A percentile compares a stretch with the other conserved stretches of the same genome.
phyloP scores from a whole-genome alignment of 352 stramenopile species.

The Pythium plurisporium region DNA sequence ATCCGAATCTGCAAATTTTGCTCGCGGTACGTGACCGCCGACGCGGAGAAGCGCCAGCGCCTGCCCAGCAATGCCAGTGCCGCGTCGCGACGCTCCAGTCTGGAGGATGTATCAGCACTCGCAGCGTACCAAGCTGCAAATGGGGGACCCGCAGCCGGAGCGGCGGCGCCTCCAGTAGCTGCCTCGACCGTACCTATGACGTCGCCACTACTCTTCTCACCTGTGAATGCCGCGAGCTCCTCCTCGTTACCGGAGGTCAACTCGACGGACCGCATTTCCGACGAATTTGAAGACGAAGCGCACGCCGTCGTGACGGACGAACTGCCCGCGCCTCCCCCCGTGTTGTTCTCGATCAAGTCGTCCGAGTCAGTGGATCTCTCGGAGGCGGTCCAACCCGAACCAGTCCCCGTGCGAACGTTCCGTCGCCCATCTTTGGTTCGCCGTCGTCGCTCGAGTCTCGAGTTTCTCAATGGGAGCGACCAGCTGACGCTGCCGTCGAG shows the following conservation, averaged over 20 bases:
- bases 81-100: conserved; percentile 15
- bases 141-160: not conserved
- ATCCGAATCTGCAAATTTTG: conserved; percentile 83
- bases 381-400: too few species aligned
- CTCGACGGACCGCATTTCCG: not conserved
- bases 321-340: conserved; percentile 5
- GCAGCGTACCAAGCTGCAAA: not conserved
- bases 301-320: not conserved
- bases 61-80: conserved; percentile 6
- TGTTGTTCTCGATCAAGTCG: conserved; percentile 29
- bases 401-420: too few species aligned
- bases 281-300: conserved; percentile 4
- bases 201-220: conserved; percentile 21
- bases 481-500: not conserved
- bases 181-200: not conserved
- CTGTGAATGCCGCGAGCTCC: not conserved
- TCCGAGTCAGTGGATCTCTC: conserved; percentile 26
- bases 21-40: conserved; percentile 36
- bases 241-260: not conserved
- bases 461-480: conserved; percentile 63
- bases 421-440: conserved; percentile 20
- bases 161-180: not conserved
- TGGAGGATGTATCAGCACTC: conserved; percentile 8
- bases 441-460: conserved; percentile 55
- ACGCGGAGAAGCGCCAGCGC: conserved; percentile 23